These are phyloP conservation scores for Alternaria arbusti DNA, from an alignment of 2,329 filamentous ascomycete genomes.

Conservation along the genomic window DNA sequence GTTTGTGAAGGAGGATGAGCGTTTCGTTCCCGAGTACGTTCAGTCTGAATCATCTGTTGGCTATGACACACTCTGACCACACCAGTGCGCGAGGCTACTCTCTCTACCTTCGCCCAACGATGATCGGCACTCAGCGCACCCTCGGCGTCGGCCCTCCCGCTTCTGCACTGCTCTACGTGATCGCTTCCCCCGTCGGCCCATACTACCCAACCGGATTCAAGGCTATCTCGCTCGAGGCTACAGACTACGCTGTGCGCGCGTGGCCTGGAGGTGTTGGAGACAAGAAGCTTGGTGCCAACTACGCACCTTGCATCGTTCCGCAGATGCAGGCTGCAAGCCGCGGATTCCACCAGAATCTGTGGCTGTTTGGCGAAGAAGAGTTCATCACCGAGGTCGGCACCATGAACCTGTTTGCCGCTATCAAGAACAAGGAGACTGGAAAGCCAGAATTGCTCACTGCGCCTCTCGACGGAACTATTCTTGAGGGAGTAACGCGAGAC, in stretches of 20 bases:
- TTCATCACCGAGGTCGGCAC: constrained; percentile 97
- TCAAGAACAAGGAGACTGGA: constrained; percentile 85
- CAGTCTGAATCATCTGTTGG: neutral
- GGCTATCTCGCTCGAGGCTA: constrained; percentile 92
- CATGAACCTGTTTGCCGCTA: constrained; percentile 95
- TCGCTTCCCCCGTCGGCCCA: constrained; percentile 93
- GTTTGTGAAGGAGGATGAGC: constrained; percentile 79
- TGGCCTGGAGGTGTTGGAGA: constrained; percentile 98
- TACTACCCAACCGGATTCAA: constrained; percentile 99
- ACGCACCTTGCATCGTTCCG: constrained; percentile 97
- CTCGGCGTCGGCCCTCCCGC: constrained; percentile 92
- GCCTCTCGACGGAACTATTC: constrained; percentile 92
- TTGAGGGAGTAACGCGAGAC: constrained; percentile 93
- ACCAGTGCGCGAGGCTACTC: constrained; percentile 77
- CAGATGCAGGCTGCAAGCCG: constrained; percentile 89
- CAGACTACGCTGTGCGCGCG: constrained; percentile 93
- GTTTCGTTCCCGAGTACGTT: constrained; percentile 82
- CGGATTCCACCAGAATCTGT: constrained; percentile 97
- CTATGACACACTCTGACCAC: constrained; percentile 11
- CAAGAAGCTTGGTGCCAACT: constrained; percentile 98
- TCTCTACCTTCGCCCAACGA: constrained; percentile 91
- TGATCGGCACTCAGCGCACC: constrained; percentile 96
- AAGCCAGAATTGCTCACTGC: constrained; percentile 94
- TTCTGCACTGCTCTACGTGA: constrained; percentile 90
- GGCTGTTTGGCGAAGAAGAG: constrained; percentile 95